Percentiles rank a stretch among this genome's conserved stretches.
phyloP scores from a whole-genome alignment of 2,329 filamentous ascomycete genomes.

The Pseudocercospora macadamiae region DNA sequence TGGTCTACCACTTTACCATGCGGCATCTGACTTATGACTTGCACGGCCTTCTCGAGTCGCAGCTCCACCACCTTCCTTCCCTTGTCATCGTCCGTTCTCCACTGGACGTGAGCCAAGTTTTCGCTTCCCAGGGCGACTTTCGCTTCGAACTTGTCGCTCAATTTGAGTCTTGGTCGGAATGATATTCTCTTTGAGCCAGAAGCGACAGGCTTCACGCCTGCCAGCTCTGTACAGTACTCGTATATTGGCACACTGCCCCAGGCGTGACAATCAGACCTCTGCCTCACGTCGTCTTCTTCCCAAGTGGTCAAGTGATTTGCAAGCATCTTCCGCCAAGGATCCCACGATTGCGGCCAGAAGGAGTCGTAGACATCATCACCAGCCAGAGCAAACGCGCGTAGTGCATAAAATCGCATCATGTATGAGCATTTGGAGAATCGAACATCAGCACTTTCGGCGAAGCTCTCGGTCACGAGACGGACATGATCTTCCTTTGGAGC shows the following conservation, averaged over 20 bases:
- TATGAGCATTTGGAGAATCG: constrained; percentile 21
- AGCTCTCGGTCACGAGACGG: constrained; percentile 35
- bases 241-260: constrained; percentile 50
- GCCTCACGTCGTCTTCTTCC: constrained; percentile 48
- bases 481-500: constrained; percentile 21
- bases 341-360: constrained; percentile 34
- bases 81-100: background rate
- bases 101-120: constrained; percentile 21
- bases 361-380: constrained; percentile 40
- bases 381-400: constrained; percentile 43
- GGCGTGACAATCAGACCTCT: constrained; percentile 50
- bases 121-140: constrained; percentile 31
- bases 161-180: constrained; percentile 35
- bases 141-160: constrained; percentile 31
- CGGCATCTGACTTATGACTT: background rate
- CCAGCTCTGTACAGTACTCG: constrained; percentile 45
- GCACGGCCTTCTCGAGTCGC: background rate
- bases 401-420: constrained; percentile 46
- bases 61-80: background rate
- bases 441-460: constrained; percentile 25
- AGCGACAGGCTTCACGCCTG: constrained; percentile 30
- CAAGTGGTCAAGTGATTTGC: constrained; percentile 46
- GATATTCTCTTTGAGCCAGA: constrained; percentile 29
- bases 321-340: constrained; percentile 46
- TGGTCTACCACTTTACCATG: background rate